Percentiles rank a stretch among this genome's conserved stretches.
These are phyloP conservation scores for Holtermannia corniformis DNA, from an alignment of 768 basidiomycete genomes.

Conservation along the genomic window DNA sequence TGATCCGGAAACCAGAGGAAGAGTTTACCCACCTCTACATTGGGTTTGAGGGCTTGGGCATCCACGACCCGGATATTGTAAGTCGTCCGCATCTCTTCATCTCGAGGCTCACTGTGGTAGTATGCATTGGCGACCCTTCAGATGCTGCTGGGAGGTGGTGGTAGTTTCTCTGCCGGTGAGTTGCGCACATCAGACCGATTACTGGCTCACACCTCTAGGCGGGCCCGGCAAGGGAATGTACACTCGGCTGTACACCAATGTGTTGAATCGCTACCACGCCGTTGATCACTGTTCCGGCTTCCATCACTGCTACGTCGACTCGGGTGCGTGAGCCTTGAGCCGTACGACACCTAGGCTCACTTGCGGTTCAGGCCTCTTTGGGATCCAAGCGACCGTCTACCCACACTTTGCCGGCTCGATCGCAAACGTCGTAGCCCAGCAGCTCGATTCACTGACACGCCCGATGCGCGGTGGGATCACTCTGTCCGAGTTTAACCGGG, in stretches of 20 bases:
- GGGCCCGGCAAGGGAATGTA: conserved; percentile 99
- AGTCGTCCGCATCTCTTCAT: conserved; percentile 7
- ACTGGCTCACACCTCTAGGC: conserved; percentile 46
- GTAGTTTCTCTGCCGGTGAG: conserved; percentile 84
- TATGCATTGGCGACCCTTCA: conserved; percentile 91
- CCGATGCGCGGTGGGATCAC: conserved; percentile 39
- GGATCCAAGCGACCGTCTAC: conserved; percentile 77
- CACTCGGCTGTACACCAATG: conserved; percentile 87
- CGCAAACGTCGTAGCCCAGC: conserved; percentile 74
- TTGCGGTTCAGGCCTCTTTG: conserved; percentile 77
- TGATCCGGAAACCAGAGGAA: conserved; percentile 42
- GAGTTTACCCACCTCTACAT: conserved; percentile 92
- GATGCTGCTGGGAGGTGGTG: conserved; percentile 87
- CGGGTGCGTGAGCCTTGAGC: too few relatives aligned
- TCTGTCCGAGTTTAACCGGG: conserved; percentile 62
- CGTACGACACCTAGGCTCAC: not conserved
- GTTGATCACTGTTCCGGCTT: conserved; percentile 93
- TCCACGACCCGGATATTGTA: conserved; percentile 75
- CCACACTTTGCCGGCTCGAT: conserved; percentile 54
- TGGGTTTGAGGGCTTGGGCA: conserved; percentile 81
- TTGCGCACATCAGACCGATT: not conserved
- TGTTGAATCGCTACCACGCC: conserved; percentile 86
- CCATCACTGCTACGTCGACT: conserved; percentile 95
- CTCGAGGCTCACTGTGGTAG: conserved; percentile 4
- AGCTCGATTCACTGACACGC: conserved; percentile 69